A percentile compares a stretch with the other conserved stretches of the same genome.
phyloP scores from a whole-genome alignment of 306 rosid species.

The Dalbergia cochinchinensis region DNA sequence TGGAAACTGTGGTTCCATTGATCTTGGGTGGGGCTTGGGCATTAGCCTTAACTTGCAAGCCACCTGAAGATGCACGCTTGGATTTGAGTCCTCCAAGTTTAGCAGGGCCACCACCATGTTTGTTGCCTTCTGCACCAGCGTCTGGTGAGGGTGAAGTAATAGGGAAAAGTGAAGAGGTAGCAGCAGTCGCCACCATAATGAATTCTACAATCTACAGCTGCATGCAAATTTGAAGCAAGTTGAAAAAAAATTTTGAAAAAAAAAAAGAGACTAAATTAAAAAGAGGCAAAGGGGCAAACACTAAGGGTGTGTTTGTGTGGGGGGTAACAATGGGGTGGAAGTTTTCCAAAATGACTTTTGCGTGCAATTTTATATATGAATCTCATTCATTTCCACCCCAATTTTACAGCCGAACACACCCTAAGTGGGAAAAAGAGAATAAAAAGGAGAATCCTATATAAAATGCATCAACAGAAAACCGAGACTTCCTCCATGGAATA shows the following conservation, averaged over 20 bases:
- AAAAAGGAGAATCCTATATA: slow-evolving; percentile 3
- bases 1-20: slow-evolving; percentile 76
- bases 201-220: slow-evolving; percentile 41
- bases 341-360: too few species aligned
- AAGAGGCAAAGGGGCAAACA: neutral
- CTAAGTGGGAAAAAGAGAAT: neutral
- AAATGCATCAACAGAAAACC: slow-evolving; percentile 33
- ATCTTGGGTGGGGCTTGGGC: slow-evolving; percentile 94
- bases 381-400: too few species aligned
- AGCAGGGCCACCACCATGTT: slow-evolving; percentile 56
- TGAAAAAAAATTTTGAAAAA: neutral
- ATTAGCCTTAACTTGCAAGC: slow-evolving; percentile 85
- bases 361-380: too few species aligned
- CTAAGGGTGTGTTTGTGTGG: too few species aligned
- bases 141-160: slow-evolving; percentile 66
- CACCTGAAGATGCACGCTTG: slow-evolving; percentile 62
- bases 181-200: slow-evolving; percentile 95
- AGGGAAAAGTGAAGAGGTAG: slow-evolving; percentile 77
- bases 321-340: too few species aligned
- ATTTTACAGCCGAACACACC: too few species aligned
- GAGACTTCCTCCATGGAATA: neutral
- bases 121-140: slow-evolving; percentile 58
- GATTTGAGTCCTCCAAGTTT: slow-evolving; percentile 67
- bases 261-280: neutral
- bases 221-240: slow-evolving; percentile 39